Conservation (phyloP, 257 asterid species). For the Fraxinus americana region DNA sequence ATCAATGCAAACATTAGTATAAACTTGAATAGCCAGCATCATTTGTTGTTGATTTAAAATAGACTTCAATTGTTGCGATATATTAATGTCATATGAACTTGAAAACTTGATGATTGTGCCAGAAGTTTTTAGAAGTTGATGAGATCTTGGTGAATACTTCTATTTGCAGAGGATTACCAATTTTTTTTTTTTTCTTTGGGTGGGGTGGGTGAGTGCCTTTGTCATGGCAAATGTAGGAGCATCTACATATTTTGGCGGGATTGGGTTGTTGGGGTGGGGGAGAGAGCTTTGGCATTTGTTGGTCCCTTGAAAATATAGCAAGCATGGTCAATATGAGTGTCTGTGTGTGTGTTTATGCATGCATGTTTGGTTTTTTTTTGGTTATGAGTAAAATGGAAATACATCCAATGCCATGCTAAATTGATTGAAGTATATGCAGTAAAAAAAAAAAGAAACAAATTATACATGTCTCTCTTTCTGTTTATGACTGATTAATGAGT, state of each 20-base stretch:
- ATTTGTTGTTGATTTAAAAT: not conserved
- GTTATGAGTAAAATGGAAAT: not conserved
- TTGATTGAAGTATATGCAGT: not conserved
- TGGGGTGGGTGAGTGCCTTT: not conserved
- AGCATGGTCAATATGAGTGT: too few species aligned
- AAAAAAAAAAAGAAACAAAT: not conserved
- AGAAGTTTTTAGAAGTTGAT: not conserved
- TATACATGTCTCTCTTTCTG: not conserved
- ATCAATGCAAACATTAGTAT: too few species aligned
- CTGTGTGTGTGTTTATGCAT: not conserved
- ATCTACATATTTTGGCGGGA: not conserved
- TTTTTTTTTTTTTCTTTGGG: not conserved
- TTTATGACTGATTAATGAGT: conserved; percentile 8
- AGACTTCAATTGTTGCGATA: not conserved
- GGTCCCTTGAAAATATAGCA: too few species aligned
- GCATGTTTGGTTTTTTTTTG: conserved; percentile 36
- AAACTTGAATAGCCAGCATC: not conserved
- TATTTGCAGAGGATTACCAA: not conserved
- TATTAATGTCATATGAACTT: not conserved
- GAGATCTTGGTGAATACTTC: not conserved
- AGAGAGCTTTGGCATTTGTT: not conserved
- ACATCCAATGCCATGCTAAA: not conserved
- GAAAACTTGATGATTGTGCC: not conserved
- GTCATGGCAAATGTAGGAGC: not conserved
- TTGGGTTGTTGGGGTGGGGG: not conserved